Evolutionary conservation across 306 rosid genomes (phyloP).

Genomic region (Pachyrhizus erosus): DNA sequence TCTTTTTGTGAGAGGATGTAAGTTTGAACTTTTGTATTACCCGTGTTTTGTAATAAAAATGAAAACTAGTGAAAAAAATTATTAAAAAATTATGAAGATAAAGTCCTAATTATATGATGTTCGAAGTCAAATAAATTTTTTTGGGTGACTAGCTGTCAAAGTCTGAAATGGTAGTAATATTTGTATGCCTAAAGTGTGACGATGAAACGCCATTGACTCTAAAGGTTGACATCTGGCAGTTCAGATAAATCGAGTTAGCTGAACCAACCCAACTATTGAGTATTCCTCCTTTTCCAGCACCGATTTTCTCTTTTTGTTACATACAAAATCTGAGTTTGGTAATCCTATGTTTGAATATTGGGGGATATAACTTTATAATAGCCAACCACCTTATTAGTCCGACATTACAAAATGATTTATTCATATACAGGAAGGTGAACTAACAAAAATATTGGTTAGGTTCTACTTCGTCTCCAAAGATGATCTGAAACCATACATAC

Average conservation of each 20-base stretch:
- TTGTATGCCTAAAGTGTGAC: neutral
- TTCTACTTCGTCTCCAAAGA: constrained; percentile 25
- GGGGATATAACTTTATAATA: neutral
- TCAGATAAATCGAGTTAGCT: neutral
- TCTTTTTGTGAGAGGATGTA: too few relatives aligned
- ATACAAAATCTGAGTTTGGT: neutral
- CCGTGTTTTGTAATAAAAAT: neutral
- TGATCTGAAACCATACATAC: neutral
- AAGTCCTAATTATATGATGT: neutral
- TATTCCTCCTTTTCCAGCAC: neutral
- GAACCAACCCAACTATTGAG: neutral
- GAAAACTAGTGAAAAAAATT: neutral
- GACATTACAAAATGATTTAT: neutral
- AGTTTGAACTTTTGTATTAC: too few relatives aligned
- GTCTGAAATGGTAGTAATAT: neutral
- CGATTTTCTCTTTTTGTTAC: neutral
- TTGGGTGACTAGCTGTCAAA: neutral
- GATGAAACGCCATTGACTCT: neutral
- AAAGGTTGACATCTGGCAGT: constrained; percentile 5
- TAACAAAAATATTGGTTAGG: neutral
- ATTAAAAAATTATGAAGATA: neutral
- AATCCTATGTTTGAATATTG: constrained; percentile 39
- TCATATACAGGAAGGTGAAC: constrained; percentile 39
- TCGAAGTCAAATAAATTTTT: neutral
- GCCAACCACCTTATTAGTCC: neutral